A percentile compares a stretch with the other conserved stretches of the same genome.
Conservation (phyloP, 2,329 filamentous ascomycete genomes). For the Dactylellina parvicollis region DNA sequence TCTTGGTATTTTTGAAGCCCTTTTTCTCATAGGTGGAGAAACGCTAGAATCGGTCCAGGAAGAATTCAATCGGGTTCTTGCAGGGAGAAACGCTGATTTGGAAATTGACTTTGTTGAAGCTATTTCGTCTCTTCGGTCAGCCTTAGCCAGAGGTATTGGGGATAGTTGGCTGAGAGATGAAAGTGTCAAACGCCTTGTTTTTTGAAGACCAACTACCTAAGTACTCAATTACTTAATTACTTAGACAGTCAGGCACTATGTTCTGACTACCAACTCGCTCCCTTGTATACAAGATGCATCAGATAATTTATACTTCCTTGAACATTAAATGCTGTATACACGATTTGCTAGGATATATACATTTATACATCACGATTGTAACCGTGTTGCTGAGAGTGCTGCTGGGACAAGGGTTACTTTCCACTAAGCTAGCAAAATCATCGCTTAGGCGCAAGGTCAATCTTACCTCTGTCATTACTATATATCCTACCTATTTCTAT, state of each 20-base stretch:
- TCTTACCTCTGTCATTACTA: too few relatives aligned
- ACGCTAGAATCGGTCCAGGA: slow-evolving; percentile 41
- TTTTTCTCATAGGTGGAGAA: slow-evolving; percentile 43
- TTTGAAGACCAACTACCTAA: slow-evolving; percentile 12
- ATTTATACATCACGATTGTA: too few relatives aligned
- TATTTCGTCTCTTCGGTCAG: slow-evolving; percentile 21
- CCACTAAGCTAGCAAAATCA: too few relatives aligned
- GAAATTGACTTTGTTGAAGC: slow-evolving; percentile 42
- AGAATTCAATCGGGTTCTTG: slow-evolving; percentile 21
- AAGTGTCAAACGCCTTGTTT: slow-evolving; percentile 27
- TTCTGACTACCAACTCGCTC: too few relatives aligned
- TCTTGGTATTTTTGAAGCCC: slow-evolving; percentile 27
- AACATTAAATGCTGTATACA: too few relatives aligned
- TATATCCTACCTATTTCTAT: too few relatives aligned
- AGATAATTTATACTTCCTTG: too few relatives aligned
- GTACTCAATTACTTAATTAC: neutral
- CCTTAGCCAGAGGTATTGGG: slow-evolving; percentile 17
- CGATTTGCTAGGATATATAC: too few relatives aligned
- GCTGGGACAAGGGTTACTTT: too few relatives aligned
- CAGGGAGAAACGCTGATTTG: neutral
- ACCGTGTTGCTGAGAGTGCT: too few relatives aligned
- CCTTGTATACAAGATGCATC: neutral
- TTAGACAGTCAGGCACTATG: neutral
- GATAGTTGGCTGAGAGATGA: slow-evolving; percentile 43
- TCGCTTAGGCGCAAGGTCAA: too few relatives aligned